Evolutionary conservation across 208 protist species (phyloP).

Genomic region (Trichomonas tenax): DNA sequence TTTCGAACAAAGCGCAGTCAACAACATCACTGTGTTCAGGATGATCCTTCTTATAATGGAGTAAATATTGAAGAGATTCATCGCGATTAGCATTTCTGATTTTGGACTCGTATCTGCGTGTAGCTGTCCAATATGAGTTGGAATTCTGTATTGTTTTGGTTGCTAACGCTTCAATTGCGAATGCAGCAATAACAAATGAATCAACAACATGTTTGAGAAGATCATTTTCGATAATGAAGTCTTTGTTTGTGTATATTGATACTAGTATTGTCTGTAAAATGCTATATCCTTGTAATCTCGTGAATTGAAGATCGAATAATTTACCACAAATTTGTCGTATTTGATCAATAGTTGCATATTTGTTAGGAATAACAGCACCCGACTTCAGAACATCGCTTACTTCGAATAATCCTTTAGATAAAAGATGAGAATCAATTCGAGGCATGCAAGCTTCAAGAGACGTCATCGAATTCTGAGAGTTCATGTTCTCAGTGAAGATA

Average conservation of each 20-base stretch:
- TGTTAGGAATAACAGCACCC: not conserved
- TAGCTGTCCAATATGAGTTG: not conserved
- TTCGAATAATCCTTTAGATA: not conserved
- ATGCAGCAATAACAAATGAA: not conserved
- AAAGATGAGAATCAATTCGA: not conserved
- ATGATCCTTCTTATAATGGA: not conserved
- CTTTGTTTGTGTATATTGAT: not conserved
- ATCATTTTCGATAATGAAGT: not conserved
- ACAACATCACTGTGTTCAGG: not conserved
- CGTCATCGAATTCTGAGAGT: not conserved
- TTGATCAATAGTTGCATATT: not conserved
- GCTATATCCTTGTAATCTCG: not conserved
- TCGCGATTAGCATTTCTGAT: not conserved
- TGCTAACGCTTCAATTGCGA: not conserved
- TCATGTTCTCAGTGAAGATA: not conserved
- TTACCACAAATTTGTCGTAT: not conserved
- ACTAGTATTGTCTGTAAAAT: not conserved
- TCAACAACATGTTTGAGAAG: not conserved
- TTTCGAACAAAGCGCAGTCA: not conserved
- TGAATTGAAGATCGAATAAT: not conserved
- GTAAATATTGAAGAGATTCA: not conserved
- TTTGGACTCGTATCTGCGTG: not conserved
- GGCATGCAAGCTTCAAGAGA: not conserved
- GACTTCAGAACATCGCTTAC: not conserved
- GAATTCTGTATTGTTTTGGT: not conserved